Evolutionary conservation across 106 monocot genomes (phyloP).

Genomic region (Dioscorea alata): DNA sequence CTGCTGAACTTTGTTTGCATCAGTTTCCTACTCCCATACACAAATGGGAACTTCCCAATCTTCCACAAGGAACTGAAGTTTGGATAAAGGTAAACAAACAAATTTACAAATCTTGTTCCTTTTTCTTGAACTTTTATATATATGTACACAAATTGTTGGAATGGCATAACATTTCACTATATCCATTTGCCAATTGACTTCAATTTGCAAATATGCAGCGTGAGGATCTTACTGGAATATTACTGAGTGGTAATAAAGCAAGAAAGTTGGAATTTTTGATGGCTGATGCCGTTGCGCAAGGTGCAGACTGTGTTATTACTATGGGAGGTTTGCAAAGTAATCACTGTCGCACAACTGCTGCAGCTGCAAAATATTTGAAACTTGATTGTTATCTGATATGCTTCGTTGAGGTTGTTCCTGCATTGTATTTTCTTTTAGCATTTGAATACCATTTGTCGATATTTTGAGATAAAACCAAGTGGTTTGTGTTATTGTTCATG

Average conservation of each 20-base stretch:
- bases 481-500: background rate
- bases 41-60: conserved; percentile 87
- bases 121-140: too few species aligned
- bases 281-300: conserved; percentile 78
- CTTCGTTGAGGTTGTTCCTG: conserved; percentile 58
- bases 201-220: conserved; percentile 36
- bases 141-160: too few species aligned
- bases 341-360: conserved; percentile 95
- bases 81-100: conserved; percentile 78
- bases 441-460: background rate
- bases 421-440: background rate
- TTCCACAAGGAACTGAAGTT: conserved; percentile 76
- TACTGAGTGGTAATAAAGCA: conserved; percentile 94
- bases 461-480: background rate
- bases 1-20: background rate
- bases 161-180: background rate
- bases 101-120: too few species aligned
- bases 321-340: conserved; percentile 97
- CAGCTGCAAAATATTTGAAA: conserved; percentile 88
- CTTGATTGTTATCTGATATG: conserved; percentile 87
- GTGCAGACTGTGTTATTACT: conserved; percentile 87
- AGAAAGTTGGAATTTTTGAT: conserved; percentile 91
- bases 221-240: conserved; percentile 95
- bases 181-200: background rate
- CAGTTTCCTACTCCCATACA: conserved; percentile 96